These are phyloP conservation scores for Chamaenerion angustifolium DNA, from an alignment of 345 rosid genomes.

Conservation along the genomic window DNA sequence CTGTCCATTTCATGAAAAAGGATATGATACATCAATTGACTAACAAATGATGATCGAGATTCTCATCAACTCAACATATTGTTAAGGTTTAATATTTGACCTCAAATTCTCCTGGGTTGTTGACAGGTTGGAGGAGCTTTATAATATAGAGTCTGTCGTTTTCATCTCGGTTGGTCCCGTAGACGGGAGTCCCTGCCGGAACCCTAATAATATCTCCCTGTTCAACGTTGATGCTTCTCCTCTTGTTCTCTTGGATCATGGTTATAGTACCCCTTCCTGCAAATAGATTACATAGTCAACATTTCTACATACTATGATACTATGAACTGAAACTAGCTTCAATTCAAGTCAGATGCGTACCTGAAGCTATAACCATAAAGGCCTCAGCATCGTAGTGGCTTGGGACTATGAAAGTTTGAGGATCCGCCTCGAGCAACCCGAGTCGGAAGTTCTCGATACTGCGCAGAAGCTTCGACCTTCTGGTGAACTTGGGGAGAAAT, in stretches of 20 bases:
- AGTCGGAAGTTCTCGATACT: slow-evolving; percentile 28
- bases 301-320: too few relatives aligned
- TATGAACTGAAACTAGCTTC: too few relatives aligned
- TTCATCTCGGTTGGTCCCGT: slow-evolving; percentile 23
- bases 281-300: background rate
- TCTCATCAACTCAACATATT: background rate
- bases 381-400: slow-evolving; percentile 30
- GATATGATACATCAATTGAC: background rate
- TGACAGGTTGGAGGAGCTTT: slow-evolving; percentile 21
- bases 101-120: slow-evolving; percentile 22
- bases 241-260: slow-evolving; percentile 15
- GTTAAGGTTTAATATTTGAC: slow-evolving; percentile 2
- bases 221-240: slow-evolving; percentile 19
- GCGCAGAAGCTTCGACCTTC: slow-evolving; percentile 26
- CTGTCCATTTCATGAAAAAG: slow-evolving; percentile 7
- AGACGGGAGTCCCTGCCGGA: slow-evolving; percentile 23
- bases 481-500: slow-evolving; percentile 21
- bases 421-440: slow-evolving; percentile 16
- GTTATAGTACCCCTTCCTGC: slow-evolving; percentile 32
- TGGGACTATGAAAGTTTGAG: slow-evolving; percentile 21
- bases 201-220: slow-evolving; percentile 22
- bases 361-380: slow-evolving; percentile 20
- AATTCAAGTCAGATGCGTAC: too few relatives aligned
- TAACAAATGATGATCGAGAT: background rate
- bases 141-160: slow-evolving; percentile 20